Evolutionary conservation across 2,329 filamentous ascomycete genomes (phyloP).

Genomic region (Fusarium sp.): DNA sequence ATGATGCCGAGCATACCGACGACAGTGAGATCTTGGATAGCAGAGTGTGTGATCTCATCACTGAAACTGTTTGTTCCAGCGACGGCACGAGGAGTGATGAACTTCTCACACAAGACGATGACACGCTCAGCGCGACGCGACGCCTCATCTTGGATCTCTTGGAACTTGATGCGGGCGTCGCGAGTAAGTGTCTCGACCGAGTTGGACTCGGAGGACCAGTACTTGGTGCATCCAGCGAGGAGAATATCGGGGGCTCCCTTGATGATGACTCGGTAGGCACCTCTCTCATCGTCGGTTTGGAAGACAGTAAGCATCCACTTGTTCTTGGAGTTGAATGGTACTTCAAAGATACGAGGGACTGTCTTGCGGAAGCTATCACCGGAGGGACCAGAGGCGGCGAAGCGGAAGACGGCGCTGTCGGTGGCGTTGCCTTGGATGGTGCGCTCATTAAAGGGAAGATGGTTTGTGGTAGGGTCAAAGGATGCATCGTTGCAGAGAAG

Average conservation of each 20-base stretch:
- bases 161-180: constrained; percentile 50
- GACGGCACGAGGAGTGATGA: constrained; percentile 43
- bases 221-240: constrained; percentile 51
- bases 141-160: constrained; percentile 54
- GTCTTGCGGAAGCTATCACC: constrained; percentile 37
- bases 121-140: constrained; percentile 59
- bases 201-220: constrained; percentile 51
- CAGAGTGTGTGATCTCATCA: constrained; percentile 59
- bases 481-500: constrained; percentile 58
- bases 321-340: constrained; percentile 65
- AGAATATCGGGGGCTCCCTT: constrained; percentile 68
- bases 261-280: constrained; percentile 59
- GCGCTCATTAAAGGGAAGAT: constrained; percentile 52
- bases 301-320: constrained; percentile 63
- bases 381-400: constrained; percentile 48
- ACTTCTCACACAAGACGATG: constrained; percentile 57
- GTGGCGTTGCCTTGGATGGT: constrained; percentile 58
- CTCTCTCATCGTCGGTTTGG: constrained; percentile 40
- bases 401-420: constrained; percentile 57
- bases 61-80: constrained; percentile 61
- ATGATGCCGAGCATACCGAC: constrained; percentile 66
- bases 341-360: constrained; percentile 52
- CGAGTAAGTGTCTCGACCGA: constrained; percentile 52
- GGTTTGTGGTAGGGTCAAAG: constrained; percentile 55
- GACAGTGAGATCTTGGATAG: constrained; percentile 59